Evolutionary conservation across 164 flowering plant species (phyloP).

Genomic region (Tetracentron sinense): DNA sequence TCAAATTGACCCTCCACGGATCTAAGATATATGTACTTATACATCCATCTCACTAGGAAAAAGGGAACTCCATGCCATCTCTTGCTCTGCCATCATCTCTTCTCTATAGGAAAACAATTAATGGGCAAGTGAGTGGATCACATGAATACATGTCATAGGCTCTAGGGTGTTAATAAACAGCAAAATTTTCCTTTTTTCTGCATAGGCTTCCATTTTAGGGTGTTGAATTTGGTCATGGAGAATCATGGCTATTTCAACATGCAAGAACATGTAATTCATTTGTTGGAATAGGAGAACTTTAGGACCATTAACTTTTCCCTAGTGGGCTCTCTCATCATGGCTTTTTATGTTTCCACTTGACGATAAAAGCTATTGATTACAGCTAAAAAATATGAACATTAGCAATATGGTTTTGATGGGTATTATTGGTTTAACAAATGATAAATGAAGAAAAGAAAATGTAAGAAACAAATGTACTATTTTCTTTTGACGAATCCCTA

Average conservation of each 20-base stretch:
- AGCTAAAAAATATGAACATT: no score
- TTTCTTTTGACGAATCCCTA: no score
- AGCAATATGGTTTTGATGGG: no score
- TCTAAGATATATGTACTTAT: no score
- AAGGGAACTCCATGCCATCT: no score
- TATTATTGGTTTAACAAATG: no score
- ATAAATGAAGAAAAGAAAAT: no score
- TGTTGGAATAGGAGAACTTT: neutral
- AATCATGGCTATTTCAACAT: neutral
- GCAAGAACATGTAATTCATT: neutral
- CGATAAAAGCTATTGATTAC: neutral
- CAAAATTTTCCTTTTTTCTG: neutral
- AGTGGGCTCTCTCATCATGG: neutral
- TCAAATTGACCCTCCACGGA: no score
- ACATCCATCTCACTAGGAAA: no score
- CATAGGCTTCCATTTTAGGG: neutral
- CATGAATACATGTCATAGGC: neutral
- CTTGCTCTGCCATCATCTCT: no score
- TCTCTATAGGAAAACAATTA: neutral
- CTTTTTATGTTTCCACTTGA: neutral
- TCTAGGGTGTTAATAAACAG: neutral
- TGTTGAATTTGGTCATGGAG: neutral
- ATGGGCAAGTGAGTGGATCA: neutral
- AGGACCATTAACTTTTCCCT: neutral
- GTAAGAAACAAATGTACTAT: no score